Base-by-base conservation (phyloP, 1,139 yeast species). In the Saccharomyces hybrid region DNA sequence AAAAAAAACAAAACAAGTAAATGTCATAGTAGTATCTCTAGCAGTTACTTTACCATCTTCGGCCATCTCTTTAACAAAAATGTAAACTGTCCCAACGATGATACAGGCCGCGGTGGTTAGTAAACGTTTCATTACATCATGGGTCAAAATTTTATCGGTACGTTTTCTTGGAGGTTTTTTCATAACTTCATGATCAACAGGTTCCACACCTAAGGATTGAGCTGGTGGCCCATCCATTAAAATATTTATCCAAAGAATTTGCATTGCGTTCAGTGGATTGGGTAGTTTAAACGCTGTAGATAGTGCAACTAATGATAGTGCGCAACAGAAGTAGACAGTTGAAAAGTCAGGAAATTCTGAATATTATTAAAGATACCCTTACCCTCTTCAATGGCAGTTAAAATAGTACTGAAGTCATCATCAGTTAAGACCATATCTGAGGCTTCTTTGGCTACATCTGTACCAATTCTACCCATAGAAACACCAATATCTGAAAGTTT, bases 211-310 rank as follows among this genome's bases (percentile, higher is more conserved):
- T 51, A 93, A 77, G 0, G 96, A 88, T 72, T 93, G 99, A 0
- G 99, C 99, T 3, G 99, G 99, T 7, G 99, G 99, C 0, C 99
- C 99, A 73, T 93, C 99, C 99, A 93, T 93, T 59, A 93, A 78
- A 56, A 93, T 93, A 69, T 93, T 91, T 68, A 93, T 93, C 97
- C 98, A 93, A 64, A 93, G 76, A 62, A 93, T 93, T 74, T 93
- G 98, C 98, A 93, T 93, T 25, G 99, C 97, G 69, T 93, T 93
- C 62, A 93, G 78, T n/a, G 99, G 99, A 64, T 90, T 91, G 52
- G 96, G 96, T 56, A 91, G 76, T 48, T 90, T 88, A 66, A 90
- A 83, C 55, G 90, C 74, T 1, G 98, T 91, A 2, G 96, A 80
- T 59, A 91, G 75, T 0, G 96, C 96, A 66, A 93, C 84, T 60